These are phyloP conservation scores for Tylopilus balloui DNA, from an alignment of 768 basidiomycete genomes.

Conservation along the genomic window DNA sequence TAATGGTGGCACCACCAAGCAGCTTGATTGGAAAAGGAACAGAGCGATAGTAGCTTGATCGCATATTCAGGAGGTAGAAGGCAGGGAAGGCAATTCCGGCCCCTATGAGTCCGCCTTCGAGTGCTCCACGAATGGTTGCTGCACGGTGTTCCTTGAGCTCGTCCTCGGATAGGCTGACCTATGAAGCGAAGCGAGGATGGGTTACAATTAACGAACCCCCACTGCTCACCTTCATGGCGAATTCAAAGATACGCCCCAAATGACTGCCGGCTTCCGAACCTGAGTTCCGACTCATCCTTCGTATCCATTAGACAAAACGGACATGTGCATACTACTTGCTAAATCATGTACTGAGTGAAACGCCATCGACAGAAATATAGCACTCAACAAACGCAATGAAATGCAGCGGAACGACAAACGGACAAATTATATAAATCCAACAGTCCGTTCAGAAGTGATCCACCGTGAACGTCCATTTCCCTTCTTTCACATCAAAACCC, in stretches of 20 bases:
- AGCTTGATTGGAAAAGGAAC: conserved; percentile 66
- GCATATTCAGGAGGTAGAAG: conserved; percentile 50
- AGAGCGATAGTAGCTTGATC: conserved; percentile 53
- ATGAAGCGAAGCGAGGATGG: not conserved
- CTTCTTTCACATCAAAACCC: conserved; percentile 70
- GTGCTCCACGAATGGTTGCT: conserved; percentile 55
- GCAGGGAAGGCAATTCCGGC: conserved; percentile 47
- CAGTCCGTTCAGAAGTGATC: conserved; percentile 72
- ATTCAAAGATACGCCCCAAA: not conserved
- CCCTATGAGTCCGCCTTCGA: conserved; percentile 55
- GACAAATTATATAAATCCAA: not conserved
- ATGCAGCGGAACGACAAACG: not conserved
- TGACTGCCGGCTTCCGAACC: conserved; percentile 1
- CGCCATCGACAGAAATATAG: conserved; percentile 4
- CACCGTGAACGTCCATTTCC: conserved; percentile 92
- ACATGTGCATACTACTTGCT: conserved; percentile 14
- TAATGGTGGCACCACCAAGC: conserved; percentile 57
- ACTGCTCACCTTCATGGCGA: conserved; percentile 14
- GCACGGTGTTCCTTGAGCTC: conserved; percentile 49
- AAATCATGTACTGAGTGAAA: conserved; percentile 7
- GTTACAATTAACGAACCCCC: not conserved
- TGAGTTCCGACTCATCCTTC: not conserved
- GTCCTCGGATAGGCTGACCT: conserved; percentile 31
- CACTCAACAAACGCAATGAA: not conserved
- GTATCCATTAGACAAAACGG: conserved; percentile 13